Conservation (phyloP, 371 early-diverging fungal genomes). For the Mucor velutinosus region DNA sequence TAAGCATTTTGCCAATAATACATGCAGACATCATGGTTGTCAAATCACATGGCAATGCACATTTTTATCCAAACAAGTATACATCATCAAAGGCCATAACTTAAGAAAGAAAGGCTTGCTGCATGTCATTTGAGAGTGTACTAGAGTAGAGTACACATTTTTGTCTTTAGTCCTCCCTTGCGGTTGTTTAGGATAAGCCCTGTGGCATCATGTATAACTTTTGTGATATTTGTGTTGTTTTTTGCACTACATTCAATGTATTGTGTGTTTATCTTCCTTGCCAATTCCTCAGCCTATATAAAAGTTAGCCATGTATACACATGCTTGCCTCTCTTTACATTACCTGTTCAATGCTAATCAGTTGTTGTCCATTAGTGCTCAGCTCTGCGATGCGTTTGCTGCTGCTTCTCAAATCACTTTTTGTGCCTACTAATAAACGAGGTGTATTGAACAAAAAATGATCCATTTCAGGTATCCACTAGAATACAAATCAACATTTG, state of each 20-base stretch:
- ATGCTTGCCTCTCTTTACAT: neutral
- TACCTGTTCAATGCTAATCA: conserved; percentile 23
- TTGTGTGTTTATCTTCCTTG: conserved; percentile 19
- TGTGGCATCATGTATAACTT: conserved; percentile 22
- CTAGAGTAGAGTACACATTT: conserved; percentile 18
- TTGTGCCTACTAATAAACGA: conserved; percentile 27
- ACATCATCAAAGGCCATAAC: neutral
- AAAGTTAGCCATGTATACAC: neutral
- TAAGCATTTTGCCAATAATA: neutral
- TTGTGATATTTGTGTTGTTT: conserved; percentile 11
- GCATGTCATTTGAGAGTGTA: neutral
- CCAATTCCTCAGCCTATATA: conserved; percentile 19
- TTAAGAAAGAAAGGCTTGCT: neutral
- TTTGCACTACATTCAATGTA: conserved; percentile 33
- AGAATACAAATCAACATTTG: neutral
- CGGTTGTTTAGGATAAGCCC: conserved; percentile 11
- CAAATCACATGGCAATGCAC: neutral
- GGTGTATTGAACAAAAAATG: conserved; percentile 24
- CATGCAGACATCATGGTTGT: neutral
- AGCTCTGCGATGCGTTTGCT: conserved; percentile 13
- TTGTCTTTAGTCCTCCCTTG: conserved; percentile 13
- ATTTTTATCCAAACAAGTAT: neutral
- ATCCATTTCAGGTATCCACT: conserved; percentile 32
- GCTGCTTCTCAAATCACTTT: conserved; percentile 17
- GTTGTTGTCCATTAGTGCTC: conserved; percentile 16